A percentile compares a stretch with the other conserved stretches of the same genome.
phyloP scores from a whole-genome alignment of 805 yeast genomes.

The Yamadazyma sp. region DNA sequence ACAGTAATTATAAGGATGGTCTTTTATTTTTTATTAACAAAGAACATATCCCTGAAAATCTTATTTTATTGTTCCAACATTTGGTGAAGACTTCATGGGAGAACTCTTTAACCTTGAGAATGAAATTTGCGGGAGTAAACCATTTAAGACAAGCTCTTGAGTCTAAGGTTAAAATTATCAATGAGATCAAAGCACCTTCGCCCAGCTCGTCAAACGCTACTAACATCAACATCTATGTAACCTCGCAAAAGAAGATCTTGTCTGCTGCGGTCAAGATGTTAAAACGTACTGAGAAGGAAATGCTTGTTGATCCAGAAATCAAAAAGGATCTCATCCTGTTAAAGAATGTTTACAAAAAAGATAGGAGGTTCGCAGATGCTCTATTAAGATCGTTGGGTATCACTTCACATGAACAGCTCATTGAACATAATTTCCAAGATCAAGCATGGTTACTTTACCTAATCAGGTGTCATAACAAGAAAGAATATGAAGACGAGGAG shows the following conservation, averaged over 20 bases:
- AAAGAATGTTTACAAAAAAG: constrained; percentile 57
- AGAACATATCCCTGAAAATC: constrained; percentile 38
- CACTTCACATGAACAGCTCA: constrained; percentile 51
- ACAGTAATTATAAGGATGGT: constrained; percentile 28
- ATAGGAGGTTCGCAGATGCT: constrained; percentile 52
- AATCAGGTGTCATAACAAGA: constrained; percentile 54
- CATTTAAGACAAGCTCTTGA: constrained; percentile 52
- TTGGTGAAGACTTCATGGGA: constrained; percentile 55
- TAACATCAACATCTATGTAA: constrained; percentile 46
- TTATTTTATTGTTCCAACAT: constrained; percentile 55
- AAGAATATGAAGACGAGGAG: constrained; percentile 27
- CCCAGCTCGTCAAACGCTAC: constrained; percentile 8
- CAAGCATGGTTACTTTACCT: constrained; percentile 64
- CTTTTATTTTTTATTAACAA: constrained; percentile 40
- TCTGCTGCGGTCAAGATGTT: constrained; percentile 45
- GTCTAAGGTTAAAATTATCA: constrained; percentile 44
- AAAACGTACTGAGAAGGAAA: constrained; percentile 44
- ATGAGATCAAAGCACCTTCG: constrained; percentile 7
- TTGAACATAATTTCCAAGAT: constrained; percentile 49
- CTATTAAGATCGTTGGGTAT: constrained; percentile 58
- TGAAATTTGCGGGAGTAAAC: constrained; percentile 60
- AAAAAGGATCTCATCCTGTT: constrained; percentile 52
- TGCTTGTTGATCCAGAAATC: constrained; percentile 37
- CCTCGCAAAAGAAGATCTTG: constrained; percentile 49
- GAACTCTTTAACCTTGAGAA: constrained; percentile 44